Base-by-base conservation (phyloP, 805 yeast genomes). In the Yarrowia alimentaria region DNA sequence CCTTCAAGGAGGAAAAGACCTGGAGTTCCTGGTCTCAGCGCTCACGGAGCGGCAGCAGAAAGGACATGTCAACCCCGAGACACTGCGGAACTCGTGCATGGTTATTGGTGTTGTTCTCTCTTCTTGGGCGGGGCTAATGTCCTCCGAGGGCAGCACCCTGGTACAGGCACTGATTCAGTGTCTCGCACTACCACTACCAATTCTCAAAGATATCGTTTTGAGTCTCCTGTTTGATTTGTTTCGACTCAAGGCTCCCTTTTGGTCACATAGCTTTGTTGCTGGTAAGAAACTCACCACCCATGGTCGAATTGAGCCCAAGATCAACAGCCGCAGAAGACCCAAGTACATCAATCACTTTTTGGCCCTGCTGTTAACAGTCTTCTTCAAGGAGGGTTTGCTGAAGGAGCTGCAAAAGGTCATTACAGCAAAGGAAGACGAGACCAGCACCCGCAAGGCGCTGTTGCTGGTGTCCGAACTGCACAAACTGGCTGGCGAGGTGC, bases 191-290 rank as follows among this genome's bases (percentile, higher is more conserved):
- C 80, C 79, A n/a, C 75, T 79, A 9, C 71, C 78, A 1, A 63
- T 72, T 1, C 54, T 66, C 18, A 76, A 86, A 31, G 81, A 78
- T 26, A 76, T 80, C 21, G 62, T 90, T 13, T 68, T 91, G 56
- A 94, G 87, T 59, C 71, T 89, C 2, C 71, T 90, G 31, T 73
- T 81, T 34, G 90, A 85, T 59, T 67, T 84, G 4, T 68, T 93
- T 34, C 67, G 81, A 53, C 78, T 86, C 11, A 18, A 47, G 3
- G 33, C 33, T 1, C 51, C 51, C 4, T 28, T 26, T 11, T 47
- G 42, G 42, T 43, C 50, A 1, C 35, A 43, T 12, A 13, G 30
- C 11, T 43, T 43, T 22, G 37, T 43, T 14, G 32, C 40, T 6
- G 42, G 42, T 18, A 32, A 47, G 9, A 32, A 34, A 18, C 33